Base-by-base conservation (phyloP, 306 rosid genomes). In the Sophora flavescens region DNA sequence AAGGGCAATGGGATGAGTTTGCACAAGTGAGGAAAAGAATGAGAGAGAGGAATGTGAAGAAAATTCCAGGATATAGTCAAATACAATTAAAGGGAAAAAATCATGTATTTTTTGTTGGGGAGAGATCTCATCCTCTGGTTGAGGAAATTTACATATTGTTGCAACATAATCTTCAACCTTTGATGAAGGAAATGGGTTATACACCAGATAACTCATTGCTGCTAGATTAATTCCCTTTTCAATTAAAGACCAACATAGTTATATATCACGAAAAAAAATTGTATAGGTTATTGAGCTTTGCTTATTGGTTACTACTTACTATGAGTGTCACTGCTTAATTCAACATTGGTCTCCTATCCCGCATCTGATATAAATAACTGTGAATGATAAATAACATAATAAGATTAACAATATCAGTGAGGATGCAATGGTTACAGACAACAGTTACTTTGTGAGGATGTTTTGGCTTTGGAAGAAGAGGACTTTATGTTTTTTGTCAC, bases 41-140 rank as follows among this genome's bases (percentile, higher is more conserved):
- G 91, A 84, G 48, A 66, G 85, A 84, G 58, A 87, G 82, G 63
- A 79, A 72, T 62, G 86, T 83, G 82, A 80, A 83, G 78, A 85
- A 83, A 78, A 73, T 75, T 61, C 80, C 84, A 13, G 91, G 87
- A 8, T 80, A 32, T 78, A 80, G 91, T 80, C 77, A 80, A 80
- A 78, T 83, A 70, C 86, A 74, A 72, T 71, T 83, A 53, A 80
- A 78, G 22, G 87, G 86, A 9, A 83, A 61, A 69, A 80, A 50
- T 57, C 81, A 83, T 68, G 76, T 78, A 15, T 88, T 85, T 63
- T 64, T 74, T 22, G 87, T 50, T 48, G 85, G 86, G 77, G 86
- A 83, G 13, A 70, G 74, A 78, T 81, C 72, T 64, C 86, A 86
- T 85, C 80, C 88, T 35, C 80, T 70, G 84, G 62, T 70, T 74